Evolutionary conservation across 495 filamentous ascomycete genomes (phyloP).

Genomic region (Xylaria cubensis): DNA sequence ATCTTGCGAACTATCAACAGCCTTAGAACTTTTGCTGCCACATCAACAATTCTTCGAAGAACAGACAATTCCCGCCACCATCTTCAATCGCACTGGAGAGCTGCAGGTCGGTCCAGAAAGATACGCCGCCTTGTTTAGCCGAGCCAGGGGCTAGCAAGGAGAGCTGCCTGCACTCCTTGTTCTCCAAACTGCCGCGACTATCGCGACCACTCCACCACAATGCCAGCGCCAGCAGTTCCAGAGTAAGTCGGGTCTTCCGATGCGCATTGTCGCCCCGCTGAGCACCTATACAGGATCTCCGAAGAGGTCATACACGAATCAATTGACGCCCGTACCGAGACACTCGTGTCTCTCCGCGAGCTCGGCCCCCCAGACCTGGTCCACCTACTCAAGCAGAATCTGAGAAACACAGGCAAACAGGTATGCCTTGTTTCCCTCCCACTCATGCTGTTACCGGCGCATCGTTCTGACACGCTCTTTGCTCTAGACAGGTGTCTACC

Average conservation of each 20-base stretch:
- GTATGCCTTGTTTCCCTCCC: slow-evolving; percentile 47
- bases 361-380: slow-evolving; percentile 95
- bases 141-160: slow-evolving; percentile 22
- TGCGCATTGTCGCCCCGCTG: background rate
- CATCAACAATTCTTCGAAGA: background rate
- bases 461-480: slow-evolving; percentile 26
- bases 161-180: slow-evolving; percentile 24
- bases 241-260: slow-evolving; percentile 66
- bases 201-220: slow-evolving; percentile 50
- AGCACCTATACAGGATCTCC: slow-evolving; percentile 68
- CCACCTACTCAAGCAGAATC: slow-evolving; percentile 88
- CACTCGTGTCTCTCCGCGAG: slow-evolving; percentile 82
- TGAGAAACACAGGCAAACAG: slow-evolving; percentile 67
- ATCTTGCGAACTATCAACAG: background rate
- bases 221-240: slow-evolving; percentile 89
- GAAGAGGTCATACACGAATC: slow-evolving; percentile 89
- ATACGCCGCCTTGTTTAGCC: background rate
- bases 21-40: background rate
- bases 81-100: background rate
- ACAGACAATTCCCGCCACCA: background rate
- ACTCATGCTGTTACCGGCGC: background rate
- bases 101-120: background rate
- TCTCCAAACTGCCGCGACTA: slow-evolving; percentile 6
- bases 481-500: slow-evolving; percentile 83
- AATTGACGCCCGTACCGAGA: slow-evolving; percentile 87